Conservation (phyloP, 768 basidiomycete genomes). For the Suillus luteus region DNA sequence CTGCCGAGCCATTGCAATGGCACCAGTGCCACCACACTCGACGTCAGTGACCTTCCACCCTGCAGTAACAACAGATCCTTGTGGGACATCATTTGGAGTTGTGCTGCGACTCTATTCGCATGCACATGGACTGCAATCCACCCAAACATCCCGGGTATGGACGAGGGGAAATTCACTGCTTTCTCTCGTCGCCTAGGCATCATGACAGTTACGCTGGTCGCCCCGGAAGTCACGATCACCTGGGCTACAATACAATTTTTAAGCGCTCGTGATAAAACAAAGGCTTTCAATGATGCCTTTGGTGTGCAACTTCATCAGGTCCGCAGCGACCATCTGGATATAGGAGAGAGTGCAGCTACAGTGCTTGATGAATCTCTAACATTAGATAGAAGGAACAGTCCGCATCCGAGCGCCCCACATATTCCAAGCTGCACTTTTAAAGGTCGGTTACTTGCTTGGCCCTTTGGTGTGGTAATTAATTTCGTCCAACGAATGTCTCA, state of each 20-base stretch:
- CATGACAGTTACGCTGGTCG: constrained; percentile 26
- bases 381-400: background rate
- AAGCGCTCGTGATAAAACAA: constrained; percentile 15
- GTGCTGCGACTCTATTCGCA: constrained; percentile 29
- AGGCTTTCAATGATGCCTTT: background rate
- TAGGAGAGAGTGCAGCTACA: background rate
- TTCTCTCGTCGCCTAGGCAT: constrained; percentile 10
- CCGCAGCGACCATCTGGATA: background rate
- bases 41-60: background rate
- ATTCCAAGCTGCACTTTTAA: background rate
- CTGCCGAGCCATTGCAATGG: background rate
- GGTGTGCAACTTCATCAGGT: background rate
- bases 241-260: constrained; percentile 31
- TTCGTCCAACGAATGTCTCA: background rate
- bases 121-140: constrained; percentile 35
- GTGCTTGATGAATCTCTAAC: background rate
- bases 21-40: background rate
- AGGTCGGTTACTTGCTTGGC: background rate
- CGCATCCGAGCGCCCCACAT: background rate
- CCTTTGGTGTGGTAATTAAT: background rate
- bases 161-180: constrained; percentile 12
- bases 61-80: constrained; percentile 30
- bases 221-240: constrained; percentile 30
- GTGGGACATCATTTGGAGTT: constrained; percentile 31
- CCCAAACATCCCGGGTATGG: constrained; percentile 29